Conservation (phyloP, 257 asterid genomes). For the Linaria vulgaris region DNA sequence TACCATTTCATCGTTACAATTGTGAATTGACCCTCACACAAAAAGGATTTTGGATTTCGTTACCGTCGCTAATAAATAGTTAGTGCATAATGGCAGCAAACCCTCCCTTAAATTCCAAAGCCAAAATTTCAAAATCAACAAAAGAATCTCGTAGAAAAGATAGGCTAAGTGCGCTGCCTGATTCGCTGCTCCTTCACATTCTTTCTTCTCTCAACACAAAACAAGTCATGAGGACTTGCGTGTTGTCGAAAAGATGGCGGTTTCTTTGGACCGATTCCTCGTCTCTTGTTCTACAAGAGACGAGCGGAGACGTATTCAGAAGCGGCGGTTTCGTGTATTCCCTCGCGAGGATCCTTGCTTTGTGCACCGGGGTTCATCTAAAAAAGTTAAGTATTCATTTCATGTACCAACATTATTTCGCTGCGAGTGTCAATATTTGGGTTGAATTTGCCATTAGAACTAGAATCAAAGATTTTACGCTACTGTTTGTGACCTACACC, state of each 20-base stretch:
- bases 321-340: not conserved
- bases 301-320: not conserved
- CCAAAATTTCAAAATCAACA: too few species aligned
- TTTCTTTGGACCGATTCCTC: slow-evolving; percentile 16
- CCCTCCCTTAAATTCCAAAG: too few species aligned
- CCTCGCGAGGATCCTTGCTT: slow-evolving; percentile 4
- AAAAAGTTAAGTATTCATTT: slow-evolving; percentile 6
- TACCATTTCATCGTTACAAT: too few species aligned
- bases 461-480: slow-evolving; percentile 15
- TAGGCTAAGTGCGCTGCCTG: slow-evolving; percentile 23
- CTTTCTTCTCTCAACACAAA: not conserved
- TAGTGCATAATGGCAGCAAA: too few species aligned
- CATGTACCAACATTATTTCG: not conserved
- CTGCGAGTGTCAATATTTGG: slow-evolving; percentile 16
- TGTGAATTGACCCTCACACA: too few species aligned
- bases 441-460: slow-evolving; percentile 10
- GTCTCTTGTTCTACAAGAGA: not conserved
- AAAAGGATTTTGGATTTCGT: too few species aligned
- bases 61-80: too few species aligned
- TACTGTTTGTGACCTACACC: not conserved
- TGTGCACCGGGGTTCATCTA: not conserved
- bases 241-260: slow-evolving; percentile 11
- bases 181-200: slow-evolving; percentile 10
- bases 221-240: slow-evolving; percentile 8
- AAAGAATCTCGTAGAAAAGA: too few species aligned